Evolutionary conservation across 768 basidiomycete species (phyloP).

Genomic region (Mycena venus): DNA sequence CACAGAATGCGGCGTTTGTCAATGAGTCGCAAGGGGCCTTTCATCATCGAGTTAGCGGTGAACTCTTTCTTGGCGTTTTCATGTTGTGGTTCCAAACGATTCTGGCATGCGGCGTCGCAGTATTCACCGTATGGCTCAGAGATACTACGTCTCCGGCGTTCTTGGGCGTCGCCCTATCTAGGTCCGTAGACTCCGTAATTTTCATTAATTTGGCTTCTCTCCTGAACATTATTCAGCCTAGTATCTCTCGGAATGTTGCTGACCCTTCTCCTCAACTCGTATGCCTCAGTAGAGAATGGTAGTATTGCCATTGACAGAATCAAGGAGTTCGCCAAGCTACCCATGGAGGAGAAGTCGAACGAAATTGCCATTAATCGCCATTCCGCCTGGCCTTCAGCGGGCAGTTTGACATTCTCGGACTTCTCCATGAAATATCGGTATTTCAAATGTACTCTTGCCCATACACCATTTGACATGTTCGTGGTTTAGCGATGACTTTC

Average conservation of each 20-base stretch:
- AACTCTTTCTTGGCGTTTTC: slow-evolving; percentile 24
- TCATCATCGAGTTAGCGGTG: slow-evolving; percentile 14
- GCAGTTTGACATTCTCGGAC: slow-evolving; percentile 3
- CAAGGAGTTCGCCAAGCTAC: slow-evolving; percentile 19
- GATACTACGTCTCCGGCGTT: slow-evolving; percentile 16
- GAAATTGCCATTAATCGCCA: not conserved
- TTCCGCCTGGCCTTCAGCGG: slow-evolving; percentile 19
- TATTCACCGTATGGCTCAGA: slow-evolving; percentile 20
- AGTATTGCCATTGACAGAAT: slow-evolving; percentile 22
- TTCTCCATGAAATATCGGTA: slow-evolving; percentile 29
- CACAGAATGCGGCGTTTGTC: slow-evolving; percentile 22
- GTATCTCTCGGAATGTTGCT: slow-evolving; percentile 12
- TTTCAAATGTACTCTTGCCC: not conserved
- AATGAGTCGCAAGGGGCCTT: slow-evolving; percentile 26
- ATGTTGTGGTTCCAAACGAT: slow-evolving; percentile 27
- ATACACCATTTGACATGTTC: not conserved
- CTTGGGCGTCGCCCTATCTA: slow-evolving; percentile 17
- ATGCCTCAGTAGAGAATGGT: slow-evolving; percentile 23
- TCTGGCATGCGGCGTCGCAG: slow-evolving; percentile 15
- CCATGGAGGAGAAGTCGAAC: slow-evolving; percentile 13
- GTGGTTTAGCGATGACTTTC: slow-evolving; percentile 10
- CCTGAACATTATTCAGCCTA: not conserved
- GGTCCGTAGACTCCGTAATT: not conserved
- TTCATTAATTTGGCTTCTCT: not conserved
- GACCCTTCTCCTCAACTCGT: not conserved